These are phyloP conservation scores for Climacium dendroides DNA, from an alignment of 225 moss, liverwort and hornwort species.

Conservation along the genomic window DNA sequence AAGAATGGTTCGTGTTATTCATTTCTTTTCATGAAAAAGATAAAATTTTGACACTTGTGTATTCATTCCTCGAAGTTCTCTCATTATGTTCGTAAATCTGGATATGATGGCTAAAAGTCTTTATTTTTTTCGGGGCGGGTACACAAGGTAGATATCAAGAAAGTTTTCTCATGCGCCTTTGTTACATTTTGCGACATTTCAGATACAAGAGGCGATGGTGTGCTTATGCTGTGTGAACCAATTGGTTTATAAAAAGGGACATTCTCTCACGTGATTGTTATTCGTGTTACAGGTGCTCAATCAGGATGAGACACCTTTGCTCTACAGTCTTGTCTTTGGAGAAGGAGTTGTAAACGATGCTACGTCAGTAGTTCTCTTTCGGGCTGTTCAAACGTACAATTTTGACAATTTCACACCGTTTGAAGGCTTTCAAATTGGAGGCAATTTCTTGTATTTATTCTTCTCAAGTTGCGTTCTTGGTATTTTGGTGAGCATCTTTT, in stretches of 20 bases:
- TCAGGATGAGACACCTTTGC: constrained; percentile 79
- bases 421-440: constrained; percentile 41
- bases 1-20: background rate
- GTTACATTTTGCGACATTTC: background rate
- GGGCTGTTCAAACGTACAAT: constrained; percentile 70
- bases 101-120: background rate
- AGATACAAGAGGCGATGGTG: background rate
- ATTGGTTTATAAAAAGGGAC: background rate
- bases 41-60: background rate
- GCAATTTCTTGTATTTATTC: constrained; percentile 77
- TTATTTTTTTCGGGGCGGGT: background rate
- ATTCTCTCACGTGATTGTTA: background rate
- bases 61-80: background rate
- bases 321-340: constrained; percentile 94
- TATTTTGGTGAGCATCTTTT: constrained; percentile 15
- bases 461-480: constrained; percentile 61
- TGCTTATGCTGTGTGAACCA: background rate
- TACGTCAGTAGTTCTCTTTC: constrained; percentile 86
- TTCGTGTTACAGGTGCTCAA: constrained; percentile 47
- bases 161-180: background rate
- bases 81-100: background rate
- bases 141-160: background rate
- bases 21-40: background rate
- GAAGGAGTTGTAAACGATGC: constrained; percentile 97
- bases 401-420: constrained; percentile 48